Evolutionary conservation across 139 green algal genomes (phyloP).

Genomic region (Chlamydomonas asymmetrica): DNA sequence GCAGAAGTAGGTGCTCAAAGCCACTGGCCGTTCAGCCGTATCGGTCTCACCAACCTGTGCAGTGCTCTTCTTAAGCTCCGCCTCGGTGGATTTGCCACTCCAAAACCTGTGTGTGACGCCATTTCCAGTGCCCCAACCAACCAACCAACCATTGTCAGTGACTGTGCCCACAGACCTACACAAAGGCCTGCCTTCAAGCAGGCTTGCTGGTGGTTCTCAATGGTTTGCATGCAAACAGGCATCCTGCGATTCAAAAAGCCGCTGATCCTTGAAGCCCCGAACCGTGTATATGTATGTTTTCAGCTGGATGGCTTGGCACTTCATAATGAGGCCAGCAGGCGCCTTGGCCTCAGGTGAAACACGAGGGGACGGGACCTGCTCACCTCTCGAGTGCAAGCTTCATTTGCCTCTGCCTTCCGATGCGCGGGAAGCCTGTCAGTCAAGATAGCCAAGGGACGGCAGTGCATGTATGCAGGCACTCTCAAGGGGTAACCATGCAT

Average conservation of each 20-base stretch:
- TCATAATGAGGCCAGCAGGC: neutral
- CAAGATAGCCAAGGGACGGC: neutral
- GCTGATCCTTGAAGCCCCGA: neutral
- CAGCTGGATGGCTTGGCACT: neutral
- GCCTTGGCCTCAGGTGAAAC: neutral
- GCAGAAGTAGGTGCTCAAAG: too few relatives aligned
- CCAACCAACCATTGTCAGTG: too few relatives aligned
- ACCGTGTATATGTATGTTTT: neutral
- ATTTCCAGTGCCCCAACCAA: too few relatives aligned
- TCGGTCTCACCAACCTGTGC: too few relatives aligned
- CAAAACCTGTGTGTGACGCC: conserved; percentile 71
- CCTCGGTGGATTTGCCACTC: conserved; percentile 45
- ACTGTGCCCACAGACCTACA: too few relatives aligned
- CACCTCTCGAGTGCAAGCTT: conserved; percentile 82
- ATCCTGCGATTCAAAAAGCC: neutral
- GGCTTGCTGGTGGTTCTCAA: neutral
- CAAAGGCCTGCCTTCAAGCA: neutral
- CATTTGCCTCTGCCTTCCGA: conserved; percentile 80
- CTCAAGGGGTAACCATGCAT: too few relatives aligned
- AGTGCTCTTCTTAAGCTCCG: too few relatives aligned
- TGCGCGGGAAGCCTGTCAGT: conserved; percentile 75
- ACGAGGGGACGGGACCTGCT: too few relatives aligned
- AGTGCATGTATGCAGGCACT: too few relatives aligned
- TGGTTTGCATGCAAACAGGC: neutral
- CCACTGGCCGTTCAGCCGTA: too few relatives aligned